phyloP scores from a whole-genome alignment of 495 filamentous ascomycete genomes.

The Daldinia caldariorum region DNA sequence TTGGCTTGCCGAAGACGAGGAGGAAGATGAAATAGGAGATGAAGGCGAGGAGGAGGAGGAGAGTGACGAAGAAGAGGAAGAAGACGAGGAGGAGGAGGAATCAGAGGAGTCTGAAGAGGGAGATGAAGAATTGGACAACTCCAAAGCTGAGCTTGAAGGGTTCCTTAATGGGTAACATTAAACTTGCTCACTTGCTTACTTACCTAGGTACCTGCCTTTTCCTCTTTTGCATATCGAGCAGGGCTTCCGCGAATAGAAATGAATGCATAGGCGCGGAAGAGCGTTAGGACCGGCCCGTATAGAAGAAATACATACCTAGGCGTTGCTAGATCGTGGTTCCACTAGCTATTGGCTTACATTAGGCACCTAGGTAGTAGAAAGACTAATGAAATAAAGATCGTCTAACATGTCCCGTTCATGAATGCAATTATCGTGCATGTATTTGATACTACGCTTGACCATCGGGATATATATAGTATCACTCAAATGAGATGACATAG shows the following conservation, averaged over 20 bases:
- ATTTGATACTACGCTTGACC: background rate
- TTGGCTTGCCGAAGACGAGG: slow-evolving; percentile 81
- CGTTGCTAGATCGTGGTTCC: slow-evolving; percentile 13
- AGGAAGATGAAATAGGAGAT: slow-evolving; percentile 46
- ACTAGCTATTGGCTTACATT: background rate
- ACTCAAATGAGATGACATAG: too few species aligned
- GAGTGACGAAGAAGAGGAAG: slow-evolving; percentile 49
- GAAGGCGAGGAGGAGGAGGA: slow-evolving; percentile 40
- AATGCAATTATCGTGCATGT: background rate
- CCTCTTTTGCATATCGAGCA: slow-evolving; percentile 15
- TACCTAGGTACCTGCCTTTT: too few species aligned
- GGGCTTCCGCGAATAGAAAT: slow-evolving; percentile 7
- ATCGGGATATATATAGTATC: too few species aligned
- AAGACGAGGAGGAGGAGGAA: slow-evolving; percentile 64
- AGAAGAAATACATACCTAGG: slow-evolving; percentile 3
- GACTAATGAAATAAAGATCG: background rate
- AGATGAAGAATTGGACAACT: slow-evolving; percentile 53
- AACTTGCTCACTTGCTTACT: background rate
- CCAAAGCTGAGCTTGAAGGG: slow-evolving; percentile 48
- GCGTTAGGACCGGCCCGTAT: slow-evolving; percentile 26
- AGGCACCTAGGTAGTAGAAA: background rate
- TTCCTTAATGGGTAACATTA: slow-evolving; percentile 38
- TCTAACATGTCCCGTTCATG: background rate
- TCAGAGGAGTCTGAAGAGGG: slow-evolving; percentile 62
- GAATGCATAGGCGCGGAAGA: background rate